phyloP scores from a whole-genome alignment of 305 asterid genomes.

The Rubia peregrina region DNA sequence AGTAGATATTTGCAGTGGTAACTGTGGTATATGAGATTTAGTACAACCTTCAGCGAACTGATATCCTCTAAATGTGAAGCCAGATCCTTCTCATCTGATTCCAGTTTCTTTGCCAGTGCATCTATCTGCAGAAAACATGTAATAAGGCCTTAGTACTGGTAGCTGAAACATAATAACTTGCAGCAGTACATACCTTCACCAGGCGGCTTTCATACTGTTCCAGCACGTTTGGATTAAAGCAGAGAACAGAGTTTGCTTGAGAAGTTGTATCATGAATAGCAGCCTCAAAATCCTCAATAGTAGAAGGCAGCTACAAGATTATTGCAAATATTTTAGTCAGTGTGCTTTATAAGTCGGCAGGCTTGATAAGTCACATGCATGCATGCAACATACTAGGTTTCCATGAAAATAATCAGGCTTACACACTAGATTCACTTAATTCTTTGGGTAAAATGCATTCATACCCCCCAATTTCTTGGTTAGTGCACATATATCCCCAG shows the following conservation, averaged over 20 bases:
- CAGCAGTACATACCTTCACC: slow-evolving; percentile 42
- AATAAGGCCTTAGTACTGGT: slow-evolving; percentile 16
- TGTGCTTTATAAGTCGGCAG: not conserved
- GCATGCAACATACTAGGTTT: not conserved
- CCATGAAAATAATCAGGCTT: too few species aligned
- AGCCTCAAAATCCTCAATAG: slow-evolving; percentile 84
- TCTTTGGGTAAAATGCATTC: too few species aligned
- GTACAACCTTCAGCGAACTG: slow-evolving; percentile 59
- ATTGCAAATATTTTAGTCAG: not conserved
- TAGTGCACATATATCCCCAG: too few species aligned
- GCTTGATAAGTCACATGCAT: not conserved
- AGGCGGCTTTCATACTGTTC: slow-evolving; percentile 93
- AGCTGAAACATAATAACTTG: slow-evolving; percentile 13
- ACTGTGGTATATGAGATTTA: not conserved
- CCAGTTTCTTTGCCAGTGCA: slow-evolving; percentile 51
- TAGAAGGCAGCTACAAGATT: slow-evolving; percentile 81
- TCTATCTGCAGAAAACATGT: slow-evolving; percentile 53
- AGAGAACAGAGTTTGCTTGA: slow-evolving; percentile 88
- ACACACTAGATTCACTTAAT: not conserved
- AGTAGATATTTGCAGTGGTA: not conserved
- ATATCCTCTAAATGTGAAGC: slow-evolving; percentile 42
- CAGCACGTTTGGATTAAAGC: slow-evolving; percentile 75
- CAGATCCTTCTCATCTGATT: slow-evolving; percentile 56
- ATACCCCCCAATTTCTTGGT: too few species aligned
- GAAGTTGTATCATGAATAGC: slow-evolving; percentile 74